Evolutionary conservation across 2,329 filamentous ascomycete genomes (phyloP).

Genomic region (Xylaria sp.): DNA sequence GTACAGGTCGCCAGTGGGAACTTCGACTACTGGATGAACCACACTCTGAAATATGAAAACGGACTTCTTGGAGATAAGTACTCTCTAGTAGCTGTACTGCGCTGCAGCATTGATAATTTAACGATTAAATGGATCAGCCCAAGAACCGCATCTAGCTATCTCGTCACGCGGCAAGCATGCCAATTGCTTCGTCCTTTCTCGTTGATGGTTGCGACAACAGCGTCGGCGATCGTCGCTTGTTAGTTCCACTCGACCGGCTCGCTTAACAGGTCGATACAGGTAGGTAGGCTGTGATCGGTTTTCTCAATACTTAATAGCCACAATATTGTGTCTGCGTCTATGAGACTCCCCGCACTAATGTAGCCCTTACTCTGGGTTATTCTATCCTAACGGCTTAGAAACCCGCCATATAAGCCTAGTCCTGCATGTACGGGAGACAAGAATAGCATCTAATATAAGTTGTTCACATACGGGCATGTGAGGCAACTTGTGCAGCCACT

Average conservation of each 20-base stretch:
- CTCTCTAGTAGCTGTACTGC: not conserved
- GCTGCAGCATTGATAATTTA: conserved; percentile 8
- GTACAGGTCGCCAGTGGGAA: not conserved
- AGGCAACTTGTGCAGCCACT: conserved; percentile 36
- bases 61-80: not conserved
- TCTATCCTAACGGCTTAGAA: conserved; percentile 28
- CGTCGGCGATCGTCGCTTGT: not conserved
- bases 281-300: not conserved
- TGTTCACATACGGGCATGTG: conserved; percentile 39
- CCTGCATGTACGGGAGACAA: conserved; percentile 41
- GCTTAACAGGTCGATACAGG: not conserved
- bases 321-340: conserved; percentile 1
- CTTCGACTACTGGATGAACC: not conserved
- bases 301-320: conserved; percentile 1
- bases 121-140: conserved; percentile 27
- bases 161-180: conserved; percentile 25
- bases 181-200: conserved; percentile 20
- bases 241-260: not conserved
- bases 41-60: conserved; percentile 3
- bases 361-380: conserved; percentile 7
- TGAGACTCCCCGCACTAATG: not conserved
- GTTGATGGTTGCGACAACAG: conserved; percentile 24
- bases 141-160: conserved; percentile 42
- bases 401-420: conserved; percentile 36
- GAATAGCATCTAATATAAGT: conserved; percentile 47